phyloP scores from a whole-genome alignment of 441 rosid genomes.

The Corymbia calophylla region DNA sequence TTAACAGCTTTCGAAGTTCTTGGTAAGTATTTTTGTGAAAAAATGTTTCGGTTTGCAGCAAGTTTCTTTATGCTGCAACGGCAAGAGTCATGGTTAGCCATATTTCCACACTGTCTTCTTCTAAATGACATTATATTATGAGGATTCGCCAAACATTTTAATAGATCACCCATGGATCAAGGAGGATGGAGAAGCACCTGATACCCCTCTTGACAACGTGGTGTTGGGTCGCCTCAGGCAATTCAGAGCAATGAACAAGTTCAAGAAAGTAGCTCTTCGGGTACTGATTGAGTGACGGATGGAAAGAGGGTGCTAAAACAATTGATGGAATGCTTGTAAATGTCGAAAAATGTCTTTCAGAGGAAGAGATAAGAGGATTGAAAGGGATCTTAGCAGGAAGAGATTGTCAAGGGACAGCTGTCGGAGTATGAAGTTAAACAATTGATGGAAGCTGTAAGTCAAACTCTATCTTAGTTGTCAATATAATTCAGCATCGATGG shows the following conservation, averaged over 20 bases:
- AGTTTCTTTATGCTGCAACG: not conserved
- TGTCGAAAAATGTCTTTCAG: constrained; percentile 81
- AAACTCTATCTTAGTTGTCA: not conserved
- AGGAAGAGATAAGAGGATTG: constrained; percentile 84
- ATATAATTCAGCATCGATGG: not conserved
- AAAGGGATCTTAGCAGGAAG: too few species aligned
- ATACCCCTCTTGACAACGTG: not conserved
- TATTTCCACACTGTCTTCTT: not conserved
- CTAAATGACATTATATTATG: not conserved
- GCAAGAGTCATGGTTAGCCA: not conserved
- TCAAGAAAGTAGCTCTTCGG: constrained; percentile 8
- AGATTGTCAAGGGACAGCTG: too few species aligned
- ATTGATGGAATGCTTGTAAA: too few species aligned
- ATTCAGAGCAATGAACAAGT: constrained; percentile 2
- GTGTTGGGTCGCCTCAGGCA: constrained; percentile 5
- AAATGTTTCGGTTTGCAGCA: not conserved
- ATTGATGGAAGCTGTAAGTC: constrained; percentile 79
- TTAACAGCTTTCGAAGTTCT: constrained; percentile 5
- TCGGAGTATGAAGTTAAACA: constrained; percentile 76
- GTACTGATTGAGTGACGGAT: not conserved
- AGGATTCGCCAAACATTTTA: not conserved
- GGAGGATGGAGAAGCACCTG: constrained; percentile 11
- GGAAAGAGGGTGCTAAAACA: not conserved
- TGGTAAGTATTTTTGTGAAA: not conserved
- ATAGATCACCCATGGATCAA: not conserved